A percentile compares a stretch with the other conserved stretches of the same genome.
phyloP scores from a whole-genome alignment of 768 basidiomycete genomes.

The Mycena haematopus region DNA sequence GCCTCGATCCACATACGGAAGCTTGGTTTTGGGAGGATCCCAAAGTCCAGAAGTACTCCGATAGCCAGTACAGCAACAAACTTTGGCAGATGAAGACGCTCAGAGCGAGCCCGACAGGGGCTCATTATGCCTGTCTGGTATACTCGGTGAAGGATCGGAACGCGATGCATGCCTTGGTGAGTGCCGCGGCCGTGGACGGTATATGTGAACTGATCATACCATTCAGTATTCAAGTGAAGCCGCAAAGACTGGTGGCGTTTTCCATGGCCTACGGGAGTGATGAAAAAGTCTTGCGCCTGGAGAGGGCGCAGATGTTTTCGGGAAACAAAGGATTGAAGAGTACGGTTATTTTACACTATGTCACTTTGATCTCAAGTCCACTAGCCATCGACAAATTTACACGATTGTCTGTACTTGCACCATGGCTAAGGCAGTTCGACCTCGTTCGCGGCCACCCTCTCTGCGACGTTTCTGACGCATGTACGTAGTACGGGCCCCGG shows the following conservation, averaged over 20 bases:
- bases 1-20: slow-evolving; percentile 9
- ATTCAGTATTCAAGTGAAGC: slow-evolving; percentile 15
- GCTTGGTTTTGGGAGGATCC: slow-evolving; percentile 18
- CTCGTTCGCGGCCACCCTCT: no score
- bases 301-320: not conserved
- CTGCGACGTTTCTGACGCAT: not conserved
- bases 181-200: not conserved
- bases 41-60: not conserved
- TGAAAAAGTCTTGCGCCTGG: not conserved
- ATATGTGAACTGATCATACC: not conserved
- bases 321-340: not conserved
- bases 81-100: slow-evolving; percentile 23
- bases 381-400: not conserved
- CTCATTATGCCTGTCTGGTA: slow-evolving; percentile 4
- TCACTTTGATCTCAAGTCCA: not conserved
- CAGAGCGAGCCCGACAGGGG: slow-evolving; percentile 23
- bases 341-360: not conserved
- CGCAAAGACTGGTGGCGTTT: slow-evolving; percentile 21
- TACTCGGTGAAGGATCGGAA: slow-evolving; percentile 16
- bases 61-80: not conserved
- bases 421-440: not conserved
- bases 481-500: no score
- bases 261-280: slow-evolving; percentile 6
- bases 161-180: slow-evolving; percentile 22
- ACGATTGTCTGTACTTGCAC: not conserved